These are phyloP conservation scores for Backusella luteola DNA, from an alignment of 192 early-diverging fungal species.

Conservation along the genomic window DNA sequence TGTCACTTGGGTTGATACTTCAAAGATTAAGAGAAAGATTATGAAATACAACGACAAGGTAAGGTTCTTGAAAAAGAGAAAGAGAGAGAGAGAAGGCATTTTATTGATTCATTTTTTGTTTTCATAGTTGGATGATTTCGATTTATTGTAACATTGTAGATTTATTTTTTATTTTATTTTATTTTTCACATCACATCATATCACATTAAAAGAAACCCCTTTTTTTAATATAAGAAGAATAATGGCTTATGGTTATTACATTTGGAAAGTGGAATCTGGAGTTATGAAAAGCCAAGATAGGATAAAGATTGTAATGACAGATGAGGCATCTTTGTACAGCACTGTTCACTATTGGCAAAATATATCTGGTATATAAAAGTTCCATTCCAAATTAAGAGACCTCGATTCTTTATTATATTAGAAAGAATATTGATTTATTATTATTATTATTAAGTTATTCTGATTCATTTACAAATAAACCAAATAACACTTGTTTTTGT, in stretches of 20 bases:
- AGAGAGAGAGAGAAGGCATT: too few species aligned
- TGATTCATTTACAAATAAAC: neutral
- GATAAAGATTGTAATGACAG: too few species aligned
- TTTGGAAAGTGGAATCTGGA: too few species aligned
- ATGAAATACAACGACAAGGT: conserved; percentile 91
- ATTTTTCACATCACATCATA: neutral
- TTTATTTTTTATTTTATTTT: neutral
- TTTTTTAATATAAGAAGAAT: neutral
- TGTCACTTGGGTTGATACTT: conserved; percentile 97
- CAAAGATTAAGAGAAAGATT: conserved; percentile 96
- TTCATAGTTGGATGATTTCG: conserved; percentile 81
- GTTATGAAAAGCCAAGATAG: too few species aligned
- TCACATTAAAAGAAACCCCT: neutral
- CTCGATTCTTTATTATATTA: too few species aligned
- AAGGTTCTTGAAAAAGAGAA: neutral
- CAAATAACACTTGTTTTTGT: neutral
- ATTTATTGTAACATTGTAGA: conserved; percentile 63
- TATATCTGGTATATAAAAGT: too few species aligned
- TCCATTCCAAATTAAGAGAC: too few species aligned
- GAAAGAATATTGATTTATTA: neutral
- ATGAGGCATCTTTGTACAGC: too few species aligned
- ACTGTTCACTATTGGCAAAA: too few species aligned
- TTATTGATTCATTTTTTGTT: neutral
- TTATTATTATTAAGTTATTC: neutral
- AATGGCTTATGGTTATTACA: neutral